Evolutionary conservation across 306 rosid genomes (phyloP), one percentile per base, ranked within the genome.

Genomic region (Astragalus membranaceus): DNA sequence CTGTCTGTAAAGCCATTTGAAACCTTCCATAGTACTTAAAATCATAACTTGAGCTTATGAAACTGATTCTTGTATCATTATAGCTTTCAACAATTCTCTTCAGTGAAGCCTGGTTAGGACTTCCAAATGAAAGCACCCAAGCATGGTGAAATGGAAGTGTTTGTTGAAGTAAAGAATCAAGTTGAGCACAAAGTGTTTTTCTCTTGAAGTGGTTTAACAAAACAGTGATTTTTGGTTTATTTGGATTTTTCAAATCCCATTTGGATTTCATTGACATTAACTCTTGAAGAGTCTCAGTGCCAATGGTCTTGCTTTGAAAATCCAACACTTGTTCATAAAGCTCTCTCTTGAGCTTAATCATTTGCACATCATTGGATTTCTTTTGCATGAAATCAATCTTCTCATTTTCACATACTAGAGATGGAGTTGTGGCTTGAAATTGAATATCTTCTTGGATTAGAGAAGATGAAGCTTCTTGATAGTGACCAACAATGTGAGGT

Each of bases 1-100:
- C 92, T 1, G 97, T 91, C 76, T 94, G 97, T 15, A 91, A 75
- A 39, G 99, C 97, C 86, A 94, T 87, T 52, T 94, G 99, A 62
- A 94, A 94, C 74, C 99, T 86, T 49, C 99, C 99, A 47, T 94
- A 94, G 91, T 94, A 94, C 87, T 91, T 94, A 83, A 94, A 94
- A 75, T 94, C 99, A 48, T 94, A 91, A 75, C 78, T 86, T 35
- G 97, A 94, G 67, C 97, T 84, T 29, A 94, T 74, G 87, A 94
- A 94, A 65, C 95, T 89, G 39, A 94, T 87, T 62, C 95, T 85
- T 6, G 95, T 58, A 33, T 94, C 88, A 44, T 94, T 94, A 14
- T 94, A 94, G 80, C 96, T 89, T 0, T 91, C 96, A 3, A 94
- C 99, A 48, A 94, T 94, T 73, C 91, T 81, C 66, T 75, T 87